Evolutionary conservation across 225 moss, liverwort and hornwort genomes (phyloP), one percentile per base, ranked within the genome.

Genomic region (Marchantia paleacea): DNA sequence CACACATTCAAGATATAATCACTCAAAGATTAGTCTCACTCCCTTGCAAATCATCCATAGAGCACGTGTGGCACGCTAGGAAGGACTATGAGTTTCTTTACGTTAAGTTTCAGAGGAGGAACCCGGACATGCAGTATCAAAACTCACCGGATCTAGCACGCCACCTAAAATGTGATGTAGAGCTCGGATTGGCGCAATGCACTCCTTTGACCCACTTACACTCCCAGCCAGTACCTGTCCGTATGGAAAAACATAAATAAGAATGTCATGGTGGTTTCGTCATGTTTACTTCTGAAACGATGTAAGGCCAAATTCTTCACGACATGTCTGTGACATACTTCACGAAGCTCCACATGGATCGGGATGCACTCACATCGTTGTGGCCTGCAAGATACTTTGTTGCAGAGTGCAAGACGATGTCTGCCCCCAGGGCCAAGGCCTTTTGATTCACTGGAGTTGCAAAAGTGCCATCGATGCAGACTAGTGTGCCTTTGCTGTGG

Each of bases 341-440:
- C 15, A 19, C 3, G 7, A 7, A 62, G 62, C 62, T 62, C n/a
- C 62, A 19, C 62, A 22, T 24, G 22, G n/a, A 30, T 29, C 55
- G 19, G 29, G 19, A 9, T 52, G 53, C 25, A 82, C 95, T 91
- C 76, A 97, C 97, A 82, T 99, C 97, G 81, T 99, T 99, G 85
- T 99, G 95, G 53, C 97, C 97, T 62, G 95, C 97, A 82, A 99
- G 91, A 82, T 99, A 99, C 76, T 99, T 99, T 75, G 97, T 95
- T 74, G 94, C 95, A 55, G 97, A 99, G 83, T 99, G 97, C 75
- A 99, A 88, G 19, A 99, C 91, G 84, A 99, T 90, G 85, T 99
- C 95, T 69, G 97, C 97, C 69, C 97, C 97, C 57, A 99, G 81
- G 78, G 92, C 89, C 85, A 99, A 87, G 26, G 90, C 95, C 85